Percentiles rank a stretch among this genome's conserved stretches.
phyloP scores from a whole-genome alignment of 2,329 filamentous ascomycete genomes.

The Penicillium janthinellum region DNA sequence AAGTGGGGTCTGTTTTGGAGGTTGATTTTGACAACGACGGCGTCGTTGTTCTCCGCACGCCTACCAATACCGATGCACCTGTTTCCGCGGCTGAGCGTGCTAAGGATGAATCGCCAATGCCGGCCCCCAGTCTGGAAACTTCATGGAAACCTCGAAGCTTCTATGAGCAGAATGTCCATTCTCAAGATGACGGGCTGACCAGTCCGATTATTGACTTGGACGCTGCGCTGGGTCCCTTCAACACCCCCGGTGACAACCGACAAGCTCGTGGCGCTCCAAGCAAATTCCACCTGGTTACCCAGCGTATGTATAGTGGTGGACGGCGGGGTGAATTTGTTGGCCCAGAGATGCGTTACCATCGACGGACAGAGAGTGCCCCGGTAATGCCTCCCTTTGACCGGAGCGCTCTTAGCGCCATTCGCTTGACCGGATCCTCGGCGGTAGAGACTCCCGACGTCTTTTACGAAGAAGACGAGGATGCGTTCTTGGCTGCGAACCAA shows the following conservation, averaged over 20 bases:
- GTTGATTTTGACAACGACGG: constrained; percentile 54
- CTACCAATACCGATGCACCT: constrained; percentile 41
- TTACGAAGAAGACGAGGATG: constrained; percentile 55
- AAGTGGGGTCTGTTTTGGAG: constrained; percentile 46
- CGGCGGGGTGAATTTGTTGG: constrained; percentile 49
- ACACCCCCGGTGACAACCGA: constrained; percentile 60
- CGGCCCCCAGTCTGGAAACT: constrained; percentile 35
- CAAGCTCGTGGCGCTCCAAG: constrained; percentile 34
- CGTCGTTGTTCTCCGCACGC: constrained; percentile 50
- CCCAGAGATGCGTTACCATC: constrained; percentile 53
- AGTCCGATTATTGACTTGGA: constrained; percentile 88
- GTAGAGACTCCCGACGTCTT: constrained; percentile 51
- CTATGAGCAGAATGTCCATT: constrained; percentile 40
- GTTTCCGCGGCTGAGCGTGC: constrained; percentile 23
- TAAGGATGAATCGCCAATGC: constrained; percentile 17
- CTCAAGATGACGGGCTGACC: constrained; percentile 65
- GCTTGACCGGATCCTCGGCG: constrained; percentile 41
- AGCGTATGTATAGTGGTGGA: constrained; percentile 53
- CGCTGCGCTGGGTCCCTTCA: constrained; percentile 88
- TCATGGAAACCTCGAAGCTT: constrained; percentile 49
- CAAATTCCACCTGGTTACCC: constrained; percentile 44
- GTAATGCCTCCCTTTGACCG: constrained; percentile 53
- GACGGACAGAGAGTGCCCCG: constrained; percentile 53
- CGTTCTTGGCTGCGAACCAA: constrained; percentile 47
- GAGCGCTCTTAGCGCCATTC: constrained; percentile 39